Evolutionary conservation across 179 eudicot genomes (phyloP).

Genomic region (Spergularia azorica): DNA sequence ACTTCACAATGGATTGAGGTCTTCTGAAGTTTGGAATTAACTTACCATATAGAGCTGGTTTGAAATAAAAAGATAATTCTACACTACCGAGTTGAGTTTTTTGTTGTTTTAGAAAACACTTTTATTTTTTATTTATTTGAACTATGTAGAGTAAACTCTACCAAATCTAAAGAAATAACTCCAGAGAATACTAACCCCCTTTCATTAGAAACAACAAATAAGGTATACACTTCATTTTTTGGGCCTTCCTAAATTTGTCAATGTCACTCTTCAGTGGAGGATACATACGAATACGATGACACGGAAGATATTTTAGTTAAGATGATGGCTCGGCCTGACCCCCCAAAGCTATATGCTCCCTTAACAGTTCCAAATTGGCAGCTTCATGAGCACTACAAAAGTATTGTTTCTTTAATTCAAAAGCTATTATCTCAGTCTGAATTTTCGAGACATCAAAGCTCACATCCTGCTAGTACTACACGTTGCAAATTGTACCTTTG

Average conservation of each 20-base stretch:
- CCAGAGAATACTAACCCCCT: no score
- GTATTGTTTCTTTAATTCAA: not conserved
- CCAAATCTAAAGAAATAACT: no score
- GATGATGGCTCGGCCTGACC: slow-evolving; percentile 1
- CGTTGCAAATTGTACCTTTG: slow-evolving; percentile 62
- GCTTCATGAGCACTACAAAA: slow-evolving; percentile 1
- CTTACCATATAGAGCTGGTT: no score
- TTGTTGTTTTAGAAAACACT: no score
- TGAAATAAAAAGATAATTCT: no score
- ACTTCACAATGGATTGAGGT: no score
- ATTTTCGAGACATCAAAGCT: not conserved
- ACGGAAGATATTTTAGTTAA: not conserved
- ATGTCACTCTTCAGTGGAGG: slow-evolving; percentile 5
- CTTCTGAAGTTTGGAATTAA: no score
- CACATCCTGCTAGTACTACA: not conserved
- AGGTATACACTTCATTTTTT: not conserved
- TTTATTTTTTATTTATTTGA: no score
- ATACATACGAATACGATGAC: not conserved
- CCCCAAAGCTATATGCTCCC: not conserved
- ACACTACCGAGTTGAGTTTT: no score
- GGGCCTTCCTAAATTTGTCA: not conserved
- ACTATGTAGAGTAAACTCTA: no score
- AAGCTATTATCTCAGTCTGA: slow-evolving; percentile 11
- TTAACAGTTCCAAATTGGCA: not conserved
- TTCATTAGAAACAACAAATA: not conserved